Evolutionary conservation across 768 basidiomycete species (phyloP).

Genomic region (Lactarius deliciosus): DNA sequence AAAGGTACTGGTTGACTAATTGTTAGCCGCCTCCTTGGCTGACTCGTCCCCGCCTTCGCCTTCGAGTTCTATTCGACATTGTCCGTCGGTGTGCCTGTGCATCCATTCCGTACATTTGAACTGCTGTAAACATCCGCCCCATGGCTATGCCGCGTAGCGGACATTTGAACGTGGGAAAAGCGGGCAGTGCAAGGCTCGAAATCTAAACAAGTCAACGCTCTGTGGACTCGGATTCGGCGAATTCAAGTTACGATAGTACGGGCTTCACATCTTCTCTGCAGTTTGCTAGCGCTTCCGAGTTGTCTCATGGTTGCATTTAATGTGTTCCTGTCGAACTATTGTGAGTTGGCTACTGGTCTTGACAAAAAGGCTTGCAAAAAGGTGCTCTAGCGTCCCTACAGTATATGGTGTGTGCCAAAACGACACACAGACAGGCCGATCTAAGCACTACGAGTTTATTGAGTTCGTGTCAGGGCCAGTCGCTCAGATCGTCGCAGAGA

Average conservation of each 20-base stretch:
- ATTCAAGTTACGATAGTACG: too few species aligned
- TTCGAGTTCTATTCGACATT: not conserved
- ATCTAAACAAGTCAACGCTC: too few species aligned
- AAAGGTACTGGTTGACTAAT: not conserved
- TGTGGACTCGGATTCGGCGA: too few species aligned
- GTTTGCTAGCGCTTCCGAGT: too few species aligned
- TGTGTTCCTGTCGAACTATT: too few species aligned
- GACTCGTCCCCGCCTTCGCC: not conserved
- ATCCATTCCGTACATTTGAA: not conserved
- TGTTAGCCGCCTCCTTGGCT: not conserved
- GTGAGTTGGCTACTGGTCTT: too few species aligned
- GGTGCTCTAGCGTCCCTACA: slow-evolving; percentile 43
- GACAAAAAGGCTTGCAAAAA: slow-evolving; percentile 87
- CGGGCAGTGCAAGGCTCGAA: too few species aligned
- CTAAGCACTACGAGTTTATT: slow-evolving; percentile 96
- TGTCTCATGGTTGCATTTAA: too few species aligned
- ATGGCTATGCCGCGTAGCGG: too few species aligned
- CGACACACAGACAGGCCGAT: slow-evolving; percentile 73
- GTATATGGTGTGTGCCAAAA: not conserved
- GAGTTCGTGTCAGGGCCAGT: slow-evolving; percentile 90
- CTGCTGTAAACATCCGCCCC: too few species aligned
- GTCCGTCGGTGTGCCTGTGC: not conserved
- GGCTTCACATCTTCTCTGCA: too few species aligned
- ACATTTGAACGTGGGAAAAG: too few species aligned
- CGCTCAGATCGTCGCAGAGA: slow-evolving; percentile 93